Base-by-base conservation (phyloP, 331 rosid species). In the Malus hybrid region DNA sequence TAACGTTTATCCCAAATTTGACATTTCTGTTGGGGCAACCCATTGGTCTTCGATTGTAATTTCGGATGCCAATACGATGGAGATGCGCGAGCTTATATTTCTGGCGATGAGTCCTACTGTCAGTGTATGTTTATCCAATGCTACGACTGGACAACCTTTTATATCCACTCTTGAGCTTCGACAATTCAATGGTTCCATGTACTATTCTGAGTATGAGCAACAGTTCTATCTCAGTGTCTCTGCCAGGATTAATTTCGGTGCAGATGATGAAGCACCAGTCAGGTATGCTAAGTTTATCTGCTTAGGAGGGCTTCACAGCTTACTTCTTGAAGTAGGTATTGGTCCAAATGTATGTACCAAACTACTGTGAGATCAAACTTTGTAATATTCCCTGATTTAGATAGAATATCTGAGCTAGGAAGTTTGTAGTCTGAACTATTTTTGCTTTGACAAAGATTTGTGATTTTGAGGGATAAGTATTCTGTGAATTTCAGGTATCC, bases 91-190 rank as follows among this genome's bases (percentile, higher is more conserved):
- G 85, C 91, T 93, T 29, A 90, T 93, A 73, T 93, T 93, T 80
- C 79, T 87, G 86, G 97, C 98, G 72, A 71, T 80, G 57, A 87
- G 83, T 90, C 82, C 96, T 72, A 86, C 95, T 3, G 81, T 86
- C 57, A 90, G 98, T 76, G 86, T 93, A 18, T 93, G 98, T 70
- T 82, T 93, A 72, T 93, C 98, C 75, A 93, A 93, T 87, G 98
- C 98, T 48, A 93, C 98, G 61, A 93, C 98, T 12, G 98, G 98
- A 71, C 80, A 86, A 32, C 98, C 96, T 36, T 93, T 93, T 80
- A 93, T 93, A 80, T 93, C 98, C 16, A 89, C 98, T 0, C 95
- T 93, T 65, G 98, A 93, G 85, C 96, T 93, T 54, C 86, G 98
- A 57, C 96, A 90, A 71, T 93, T 93, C 86, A 93, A 93, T 73